Evolutionary conservation across 192 early-diverging fungal species (phyloP), one percentile per base, ranked within the genome.

Genomic region (Irineochytrium annulatum): DNA sequence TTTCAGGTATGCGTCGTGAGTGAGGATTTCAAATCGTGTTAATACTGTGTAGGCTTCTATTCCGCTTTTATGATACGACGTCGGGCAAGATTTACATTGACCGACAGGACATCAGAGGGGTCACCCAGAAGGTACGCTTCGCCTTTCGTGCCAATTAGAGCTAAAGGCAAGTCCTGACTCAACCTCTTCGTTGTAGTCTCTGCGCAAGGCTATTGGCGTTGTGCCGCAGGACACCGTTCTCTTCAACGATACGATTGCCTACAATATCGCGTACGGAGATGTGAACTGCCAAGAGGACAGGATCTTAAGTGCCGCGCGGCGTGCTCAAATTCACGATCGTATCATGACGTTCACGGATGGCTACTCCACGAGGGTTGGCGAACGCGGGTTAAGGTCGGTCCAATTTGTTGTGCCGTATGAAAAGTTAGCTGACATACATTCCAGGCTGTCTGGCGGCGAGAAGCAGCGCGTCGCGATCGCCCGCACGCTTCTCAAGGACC

Each of bases 211-310:
- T 43, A 91, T 98, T 54, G 94, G 94, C 22, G 91, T 97, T 24
- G 95, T 98, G 17, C 94, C 95, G 17, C 81, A 83, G 60, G 73
- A 97, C 69, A 95, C 94, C 14, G 92, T 97, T 0, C 78, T 97
- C 22, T 98, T 98, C 76, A 98, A 98, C 70, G 91, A 97, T 54
- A 89, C 92, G 19, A 86, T 98, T 57, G 79, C 77, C 43, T 95
- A 93, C 80, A 98, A 98, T 72, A 95, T 98, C 67, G 86, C 86
- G 20, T 98, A 97, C 68, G 70, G 73, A 4, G 69, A 74, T 29
- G 56, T 77, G 45, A 89, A 91, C 26, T 67, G 81, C 1, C 83
- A 86, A 44, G 81, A 79, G 27, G 58, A 67, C 51, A 84, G 91
- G 54, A 84, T 93, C 11, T 69, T 76, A 8, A 63, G 67, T 13